These are phyloP conservation scores for Blastocrithidia nonstop DNA, from an alignment of 208 protist species.

Conservation along the genomic window DNA sequence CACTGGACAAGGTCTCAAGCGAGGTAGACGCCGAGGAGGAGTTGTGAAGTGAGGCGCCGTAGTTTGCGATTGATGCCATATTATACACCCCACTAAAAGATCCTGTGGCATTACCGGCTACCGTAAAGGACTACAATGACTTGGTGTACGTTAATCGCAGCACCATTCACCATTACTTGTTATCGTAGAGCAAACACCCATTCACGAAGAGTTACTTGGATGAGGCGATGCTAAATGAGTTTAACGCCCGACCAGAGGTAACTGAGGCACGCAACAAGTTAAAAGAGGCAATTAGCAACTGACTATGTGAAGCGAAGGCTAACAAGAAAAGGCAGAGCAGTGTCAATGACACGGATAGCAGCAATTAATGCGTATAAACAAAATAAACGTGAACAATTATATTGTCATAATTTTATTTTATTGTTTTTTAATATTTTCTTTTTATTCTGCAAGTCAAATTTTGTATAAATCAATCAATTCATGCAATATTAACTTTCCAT, in stretches of 20 bases:
- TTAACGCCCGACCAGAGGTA: slow-evolving; percentile 63
- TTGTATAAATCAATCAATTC: neutral
- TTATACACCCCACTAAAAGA: slow-evolving; percentile 62
- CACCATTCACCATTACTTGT: slow-evolving; percentile 70
- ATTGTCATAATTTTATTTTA: neutral
- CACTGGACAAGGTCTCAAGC: slow-evolving; percentile 27
- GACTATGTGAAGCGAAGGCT: slow-evolving; percentile 27
- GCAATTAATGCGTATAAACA: neutral
- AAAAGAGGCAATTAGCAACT: slow-evolving; percentile 37
- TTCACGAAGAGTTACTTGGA: slow-evolving; percentile 84
- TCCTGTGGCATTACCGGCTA: slow-evolving; percentile 67
- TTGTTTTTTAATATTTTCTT: neutral
- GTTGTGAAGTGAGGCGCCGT: slow-evolving; percentile 74
- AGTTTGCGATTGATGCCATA: slow-evolving; percentile 71
- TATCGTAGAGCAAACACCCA: slow-evolving; percentile 77
- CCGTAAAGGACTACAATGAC: slow-evolving; percentile 62
- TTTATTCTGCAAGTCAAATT: neutral
- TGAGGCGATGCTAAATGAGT: slow-evolving; percentile 61
- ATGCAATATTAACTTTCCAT: neutral
- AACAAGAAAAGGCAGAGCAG: slow-evolving; percentile 4
- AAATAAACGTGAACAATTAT: neutral
- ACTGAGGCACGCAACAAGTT: slow-evolving; percentile 22
- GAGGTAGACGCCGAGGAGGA: slow-evolving; percentile 56
- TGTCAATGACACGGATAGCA: neutral
- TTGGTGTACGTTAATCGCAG: slow-evolving; percentile 71